Evolutionary conservation across 2,329 filamentous ascomycete species (phyloP).

Genomic region (Fusarium secorum): DNA sequence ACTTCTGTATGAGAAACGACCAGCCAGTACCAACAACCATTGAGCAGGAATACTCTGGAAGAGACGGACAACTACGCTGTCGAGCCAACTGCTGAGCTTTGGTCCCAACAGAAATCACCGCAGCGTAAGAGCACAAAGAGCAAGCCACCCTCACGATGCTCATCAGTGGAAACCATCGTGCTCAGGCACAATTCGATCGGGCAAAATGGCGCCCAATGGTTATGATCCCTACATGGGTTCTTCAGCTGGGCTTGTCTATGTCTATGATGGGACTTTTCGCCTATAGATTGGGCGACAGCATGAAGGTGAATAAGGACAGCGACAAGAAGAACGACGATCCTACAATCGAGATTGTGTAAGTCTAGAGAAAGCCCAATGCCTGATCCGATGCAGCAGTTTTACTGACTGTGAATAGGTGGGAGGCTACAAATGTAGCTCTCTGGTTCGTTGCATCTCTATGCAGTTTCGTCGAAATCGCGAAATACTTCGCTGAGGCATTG

Average conservation of each 20-base stretch:
- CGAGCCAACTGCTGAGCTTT: neutral
- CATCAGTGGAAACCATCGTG: slow-evolving; percentile 53
- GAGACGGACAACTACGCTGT: slow-evolving; percentile 2
- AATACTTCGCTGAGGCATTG: slow-evolving; percentile 57
- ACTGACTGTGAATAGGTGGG: slow-evolving; percentile 55
- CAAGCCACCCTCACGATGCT: neutral
- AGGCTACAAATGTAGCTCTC: slow-evolving; percentile 60
- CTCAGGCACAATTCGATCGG: slow-evolving; percentile 61
- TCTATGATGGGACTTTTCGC: slow-evolving; percentile 61
- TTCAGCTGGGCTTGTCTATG: slow-evolving; percentile 57
- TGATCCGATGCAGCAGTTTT: neutral
- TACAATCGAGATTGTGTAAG: slow-evolving; percentile 60
- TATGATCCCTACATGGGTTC: slow-evolving; percentile 59
- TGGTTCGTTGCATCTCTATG: slow-evolving; percentile 57
- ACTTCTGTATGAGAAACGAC: slow-evolving; percentile 18
- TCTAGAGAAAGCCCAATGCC: slow-evolving; percentile 7
- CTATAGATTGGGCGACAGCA: slow-evolving; percentile 59
- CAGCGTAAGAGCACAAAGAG: neutral
- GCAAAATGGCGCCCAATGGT: slow-evolving; percentile 59
- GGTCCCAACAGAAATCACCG: neutral
- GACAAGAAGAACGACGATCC: slow-evolving; percentile 51
- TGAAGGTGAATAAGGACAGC: slow-evolving; percentile 53
- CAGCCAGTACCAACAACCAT: slow-evolving; percentile 4
- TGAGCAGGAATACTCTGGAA: slow-evolving; percentile 24
- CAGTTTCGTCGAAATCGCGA: slow-evolving; percentile 57